Evolutionary conservation across 2,329 filamentous ascomycete genomes (phyloP), one percentile per base, ranked within the genome.

Genomic region (Stenocarpella maydis): DNA sequence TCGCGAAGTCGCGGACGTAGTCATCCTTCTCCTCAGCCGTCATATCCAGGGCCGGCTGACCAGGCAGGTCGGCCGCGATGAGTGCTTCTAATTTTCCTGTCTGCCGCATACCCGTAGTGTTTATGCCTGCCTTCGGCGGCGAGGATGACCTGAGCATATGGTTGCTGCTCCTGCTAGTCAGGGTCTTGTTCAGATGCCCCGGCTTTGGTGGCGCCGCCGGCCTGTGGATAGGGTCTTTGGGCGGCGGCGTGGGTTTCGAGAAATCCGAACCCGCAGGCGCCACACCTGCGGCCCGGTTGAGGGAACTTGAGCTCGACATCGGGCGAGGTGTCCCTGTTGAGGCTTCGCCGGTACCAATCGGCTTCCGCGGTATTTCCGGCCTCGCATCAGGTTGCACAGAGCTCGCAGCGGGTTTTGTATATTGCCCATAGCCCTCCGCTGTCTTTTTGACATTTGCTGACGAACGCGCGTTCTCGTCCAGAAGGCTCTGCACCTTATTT

Each of bases 391-490:
- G 50, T 63, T 78, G 81, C 72, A 72, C 79, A n/a, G 77, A 75
- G 4, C 77, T 75, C 19, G 79, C 75, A 5, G 81, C 78, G 3
- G 80, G 79, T 72, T 90, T 92, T 24, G 95, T 94, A 78, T 92
- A 98, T 71, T 91, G 91, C 9, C 96, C 96, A 77, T 98, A 98
- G 0, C 95, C 95, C 72, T 95, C 91, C 0, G 95, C 95, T 0
- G 94, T 97, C 61, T 85, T 81, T 73, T 90, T 89, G 34, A 88
- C 86, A 17, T 82, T 81, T 1, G 86, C 77, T 0, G 85, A 81
- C 6, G 88, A 84, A 73, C 85, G 89, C 74, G 89, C 88, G 49
- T 91, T 93, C 76, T 98, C 95, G 71, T 90, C 91, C 19, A 99
- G 83, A 61, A 98, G 84, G 61, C 89, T 93, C 81, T 97, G 93